phyloP scores from a whole-genome alignment of 129 eudicot species.

The Ambrosia artemisiifolia region DNA sequence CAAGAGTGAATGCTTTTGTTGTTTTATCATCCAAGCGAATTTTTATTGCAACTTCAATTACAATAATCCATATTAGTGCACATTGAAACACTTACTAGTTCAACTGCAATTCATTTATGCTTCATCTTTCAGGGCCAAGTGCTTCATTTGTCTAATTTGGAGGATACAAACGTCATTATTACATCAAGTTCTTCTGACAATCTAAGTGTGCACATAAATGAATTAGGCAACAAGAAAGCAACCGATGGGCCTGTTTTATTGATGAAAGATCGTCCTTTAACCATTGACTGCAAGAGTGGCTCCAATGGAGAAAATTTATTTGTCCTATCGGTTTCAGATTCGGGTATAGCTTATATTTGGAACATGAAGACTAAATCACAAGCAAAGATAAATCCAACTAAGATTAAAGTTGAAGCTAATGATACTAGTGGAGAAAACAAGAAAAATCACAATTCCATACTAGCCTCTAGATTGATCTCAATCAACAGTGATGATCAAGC shows the following conservation, averaged over 20 bases:
- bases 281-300: conserved; percentile 45
- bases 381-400: conserved; percentile 40
- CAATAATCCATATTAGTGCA: neutral
- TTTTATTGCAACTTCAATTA: neutral
- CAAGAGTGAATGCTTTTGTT: neutral
- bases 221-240: conserved; percentile 20
- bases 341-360: conserved; percentile 51
- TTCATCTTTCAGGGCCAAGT: conserved; percentile 36
- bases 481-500: conserved; percentile 25
- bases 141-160: conserved; percentile 26
- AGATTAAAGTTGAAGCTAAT: conserved; percentile 36
- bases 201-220: conserved; percentile 40
- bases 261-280: conserved; percentile 48
- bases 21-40: neutral
- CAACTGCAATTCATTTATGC: neutral
- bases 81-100: neutral
- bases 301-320: conserved; percentile 33
- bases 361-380: conserved; percentile 30
- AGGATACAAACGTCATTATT: conserved; percentile 34
- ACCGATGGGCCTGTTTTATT: conserved; percentile 36
- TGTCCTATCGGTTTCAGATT: conserved; percentile 51
- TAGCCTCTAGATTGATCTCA: conserved; percentile 43
- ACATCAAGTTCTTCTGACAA: conserved; percentile 40
- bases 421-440: conserved; percentile 25
- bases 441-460: conserved; percentile 33